Evolutionary conservation across 495 filamentous ascomycete genomes (phyloP), one percentile per base, ranked within the genome.

Genomic region (Articulospora tetracladia): DNA sequence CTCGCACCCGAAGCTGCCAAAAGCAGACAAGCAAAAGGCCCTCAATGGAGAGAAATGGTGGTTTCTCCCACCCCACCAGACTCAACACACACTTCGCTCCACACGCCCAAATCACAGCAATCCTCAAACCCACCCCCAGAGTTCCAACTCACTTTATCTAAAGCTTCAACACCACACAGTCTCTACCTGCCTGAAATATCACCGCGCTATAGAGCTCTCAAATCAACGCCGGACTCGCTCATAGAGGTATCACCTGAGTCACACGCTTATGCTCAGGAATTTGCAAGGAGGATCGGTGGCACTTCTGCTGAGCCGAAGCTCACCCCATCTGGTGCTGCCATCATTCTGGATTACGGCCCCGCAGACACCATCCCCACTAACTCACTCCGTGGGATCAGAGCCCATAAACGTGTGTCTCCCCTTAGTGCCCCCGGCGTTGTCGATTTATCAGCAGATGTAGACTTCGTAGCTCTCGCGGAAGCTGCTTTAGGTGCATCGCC

Each of bases 261-360:
- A 1, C 83, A 88, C 12, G 83, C 90, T 52, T 91, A 91, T 73
- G 82, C 84, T 1, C 76, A 85, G n/a, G 86, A 91, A 64, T 89
- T 98, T 66, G 91, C 94, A 2, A 71, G 77, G 4, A 87, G 89
- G 30, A 94, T 98, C 63, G 93, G 93, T 41, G 88, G 90, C 26
- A 77, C 81, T 22, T 67, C 78, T 3, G 48, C 73, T 2, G 70
- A 73, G 48, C 76, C 83, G 17, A 92, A 92, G 65, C 68, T 77
- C 12, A 63, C 61, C 0, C 84, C 91, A 6, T 88, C 85, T 2
- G 94, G 94, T 51, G 92, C 91, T 15, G 93, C 93, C 1, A 75
- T 98, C 17, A 91, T 98, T 63, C 83, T 98, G 59, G 94, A 98
- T 74, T 98, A 98, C 75, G 94, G 94, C 1, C 90, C 93, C 1